phyloP scores from a whole-genome alignment of 2,329 filamentous ascomycete genomes.

The Cladorrhinum sp. region DNA sequence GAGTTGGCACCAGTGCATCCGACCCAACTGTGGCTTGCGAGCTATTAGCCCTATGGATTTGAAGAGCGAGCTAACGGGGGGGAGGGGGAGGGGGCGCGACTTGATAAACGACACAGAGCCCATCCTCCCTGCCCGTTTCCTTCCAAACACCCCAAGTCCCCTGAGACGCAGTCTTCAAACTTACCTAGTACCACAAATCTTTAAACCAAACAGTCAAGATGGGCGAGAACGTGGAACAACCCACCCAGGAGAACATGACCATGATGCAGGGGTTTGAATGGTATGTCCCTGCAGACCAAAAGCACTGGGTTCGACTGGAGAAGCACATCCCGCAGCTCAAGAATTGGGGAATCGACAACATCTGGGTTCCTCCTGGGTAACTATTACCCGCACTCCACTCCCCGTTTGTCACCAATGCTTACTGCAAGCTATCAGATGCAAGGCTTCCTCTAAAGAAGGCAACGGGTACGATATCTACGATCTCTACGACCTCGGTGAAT shows the following conservation, averaged over 20 bases:
- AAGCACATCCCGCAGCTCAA: slow-evolving; percentile 56
- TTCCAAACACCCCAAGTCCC: too few species aligned
- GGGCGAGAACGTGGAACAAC: slow-evolving; percentile 21
- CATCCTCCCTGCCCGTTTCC: not conserved
- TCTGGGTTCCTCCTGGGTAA: slow-evolving; percentile 66
- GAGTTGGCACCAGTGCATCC: not conserved
- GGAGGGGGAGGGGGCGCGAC: too few species aligned
- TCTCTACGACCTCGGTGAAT: slow-evolving; percentile 71
- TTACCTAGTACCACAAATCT: not conserved
- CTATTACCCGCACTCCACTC: not conserved
- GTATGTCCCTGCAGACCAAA: slow-evolving; percentile 63
- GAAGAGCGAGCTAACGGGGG: too few species aligned
- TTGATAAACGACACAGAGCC: not conserved
- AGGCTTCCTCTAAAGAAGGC: slow-evolving; percentile 59
- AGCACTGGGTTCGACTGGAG: slow-evolving; percentile 61
- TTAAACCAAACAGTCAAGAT: slow-evolving; percentile 22
- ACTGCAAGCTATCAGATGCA: slow-evolving; percentile 45
- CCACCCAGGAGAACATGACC: slow-evolving; percentile 47
- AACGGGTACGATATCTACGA: slow-evolving; percentile 58
- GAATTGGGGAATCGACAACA: slow-evolving; percentile 59
- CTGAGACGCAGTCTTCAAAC: too few species aligned
- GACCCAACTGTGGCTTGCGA: not conserved
- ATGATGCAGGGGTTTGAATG: slow-evolving; percentile 74
- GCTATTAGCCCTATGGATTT: not conserved
- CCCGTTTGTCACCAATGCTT: not conserved